These are phyloP conservation scores for Hymenoscyphus infarciens DNA, from an alignment of 2,329 filamentous ascomycete species.

Conservation along the genomic window DNA sequence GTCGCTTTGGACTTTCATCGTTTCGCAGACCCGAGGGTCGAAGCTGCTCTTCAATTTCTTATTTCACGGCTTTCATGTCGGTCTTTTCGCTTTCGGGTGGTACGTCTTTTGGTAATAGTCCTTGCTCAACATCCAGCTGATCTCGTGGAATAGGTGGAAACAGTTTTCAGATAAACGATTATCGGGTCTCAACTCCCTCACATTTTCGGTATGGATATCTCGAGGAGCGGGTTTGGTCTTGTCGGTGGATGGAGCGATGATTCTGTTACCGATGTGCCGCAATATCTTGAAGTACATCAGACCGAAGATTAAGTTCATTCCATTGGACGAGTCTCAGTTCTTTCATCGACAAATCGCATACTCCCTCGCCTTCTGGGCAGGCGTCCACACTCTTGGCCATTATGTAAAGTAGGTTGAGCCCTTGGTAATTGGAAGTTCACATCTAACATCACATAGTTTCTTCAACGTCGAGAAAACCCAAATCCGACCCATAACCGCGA, in stretches of 20 bases:
- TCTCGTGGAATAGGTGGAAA: constrained; percentile 61
- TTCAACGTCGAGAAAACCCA: constrained; percentile 89
- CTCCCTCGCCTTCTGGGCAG: constrained; percentile 76
- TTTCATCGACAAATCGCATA: constrained; percentile 96
- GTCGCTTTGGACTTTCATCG: constrained; percentile 37
- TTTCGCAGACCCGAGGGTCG: constrained; percentile 62
- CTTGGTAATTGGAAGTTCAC: constrained; percentile 12
- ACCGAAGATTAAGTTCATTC: constrained; percentile 82
- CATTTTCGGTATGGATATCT: constrained; percentile 92
- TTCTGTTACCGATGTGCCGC: constrained; percentile 90
- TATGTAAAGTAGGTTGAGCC: constrained; percentile 79
- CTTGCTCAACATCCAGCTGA: background rate
- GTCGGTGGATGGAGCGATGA: constrained; percentile 79
- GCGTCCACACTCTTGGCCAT: constrained; percentile 73
- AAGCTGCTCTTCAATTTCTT: constrained; percentile 78
- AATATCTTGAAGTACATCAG: constrained; percentile 81
- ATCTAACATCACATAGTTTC: constrained; percentile 55
- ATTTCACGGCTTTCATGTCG: constrained; percentile 77
- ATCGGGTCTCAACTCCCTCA: constrained; percentile 73
- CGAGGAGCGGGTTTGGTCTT: constrained; percentile 87
- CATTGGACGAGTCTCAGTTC: constrained; percentile 95
- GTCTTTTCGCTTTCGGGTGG: constrained; percentile 83
- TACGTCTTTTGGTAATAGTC: constrained; percentile 40
- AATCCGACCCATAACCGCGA: constrained; percentile 72
- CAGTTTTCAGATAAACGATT: constrained; percentile 67